Evolutionary conservation across 352 stramenopile genomes (phyloP), one percentile per base, ranked within the genome.

Genomic region (Blastocystis sp.): DNA sequence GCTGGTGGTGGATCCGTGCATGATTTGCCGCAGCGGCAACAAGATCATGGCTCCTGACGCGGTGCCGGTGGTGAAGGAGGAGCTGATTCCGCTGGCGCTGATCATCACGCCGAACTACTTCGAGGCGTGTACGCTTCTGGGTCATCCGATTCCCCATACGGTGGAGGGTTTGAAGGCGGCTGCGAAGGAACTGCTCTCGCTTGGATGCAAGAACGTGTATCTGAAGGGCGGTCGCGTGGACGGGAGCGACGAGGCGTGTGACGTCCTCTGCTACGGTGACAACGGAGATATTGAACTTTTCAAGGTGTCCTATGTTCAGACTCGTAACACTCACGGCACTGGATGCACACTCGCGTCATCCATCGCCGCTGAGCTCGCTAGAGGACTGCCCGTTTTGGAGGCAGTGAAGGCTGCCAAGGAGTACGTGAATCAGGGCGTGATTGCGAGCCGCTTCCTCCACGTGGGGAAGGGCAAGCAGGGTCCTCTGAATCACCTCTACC

Each of bases 61-160:
- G 19, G 91, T 95, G 61, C 74, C 90, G 13, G 92, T 91, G 41
- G 93, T 98, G 55, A 93, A 95, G 74, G 59, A 92, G 62, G 80
- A 93, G 50, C 91, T 98, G 21, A 97, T 98, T 89, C 95, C 95
- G 12, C 92, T 94, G 63, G 94, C 93, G 29, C 94, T 93, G 88
- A 91, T 98, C 51, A 93, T 98, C 71, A 98, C 95, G 45, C 96
- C 96, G 31, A 98, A 98, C 90, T 95, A 96, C 89, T 95, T 94
- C n/a, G 96, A 98, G 91, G 95, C 95, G 1, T 94, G 96, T 41
- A 94, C 91, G 19, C 74, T 85, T 91, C 45, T 67, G 90, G 31
- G 93, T 94, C 60, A 50, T 61, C 33, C n/a, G 80, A 55, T 69
- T 41, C 3, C 63, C 51, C 51, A 91, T 33, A 74, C 33, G 1